phyloP scores from a whole-genome alignment of 2,329 filamentous ascomycete genomes.

The Fusarium tricinctum region DNA sequence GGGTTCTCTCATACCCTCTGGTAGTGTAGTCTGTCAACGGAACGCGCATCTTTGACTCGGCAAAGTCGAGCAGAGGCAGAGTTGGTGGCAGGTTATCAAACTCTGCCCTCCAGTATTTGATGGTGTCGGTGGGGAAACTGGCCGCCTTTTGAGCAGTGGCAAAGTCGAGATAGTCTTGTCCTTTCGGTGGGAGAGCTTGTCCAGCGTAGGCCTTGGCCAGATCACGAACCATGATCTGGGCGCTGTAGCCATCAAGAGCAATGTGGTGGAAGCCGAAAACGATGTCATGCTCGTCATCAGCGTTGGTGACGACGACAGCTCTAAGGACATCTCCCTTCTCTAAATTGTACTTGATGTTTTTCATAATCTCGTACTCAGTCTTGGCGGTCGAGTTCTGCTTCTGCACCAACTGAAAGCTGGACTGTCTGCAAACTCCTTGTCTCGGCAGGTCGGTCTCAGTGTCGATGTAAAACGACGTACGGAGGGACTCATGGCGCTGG shows the following conservation, averaged over 20 bases:
- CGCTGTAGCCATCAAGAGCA: slow-evolving; percentile 3
- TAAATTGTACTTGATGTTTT: background rate
- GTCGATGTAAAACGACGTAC: slow-evolving; percentile 15
- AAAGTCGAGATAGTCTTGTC: slow-evolving; percentile 5
- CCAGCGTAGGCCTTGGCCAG: slow-evolving; percentile 11
- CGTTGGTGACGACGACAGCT: background rate
- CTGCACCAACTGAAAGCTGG: background rate
- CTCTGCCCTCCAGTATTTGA: slow-evolving; percentile 22
- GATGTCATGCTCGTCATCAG: background rate
- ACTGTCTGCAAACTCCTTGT: slow-evolving; percentile 1
- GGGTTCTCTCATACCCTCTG: background rate
- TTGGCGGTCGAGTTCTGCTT: slow-evolving; percentile 1
- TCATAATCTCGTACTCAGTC: background rate
- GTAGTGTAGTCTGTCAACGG: slow-evolving; percentile 10
- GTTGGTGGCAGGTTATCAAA: slow-evolving; percentile 10
- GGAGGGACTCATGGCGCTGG: slow-evolving; percentile 13
- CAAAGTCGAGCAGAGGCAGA: slow-evolving; percentile 17
- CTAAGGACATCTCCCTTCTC: slow-evolving; percentile 1
- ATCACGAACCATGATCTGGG: slow-evolving; percentile 10
- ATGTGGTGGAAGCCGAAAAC: slow-evolving; percentile 13
- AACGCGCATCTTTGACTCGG: slow-evolving; percentile 4
- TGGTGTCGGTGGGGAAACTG: background rate
- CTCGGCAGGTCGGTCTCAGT: background rate
- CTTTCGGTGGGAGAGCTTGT: background rate
- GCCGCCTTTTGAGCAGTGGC: slow-evolving; percentile 1